phyloP scores from a whole-genome alignment of 2,329 filamentous ascomycete genomes.

The Scedosporium aurantiacum region DNA sequence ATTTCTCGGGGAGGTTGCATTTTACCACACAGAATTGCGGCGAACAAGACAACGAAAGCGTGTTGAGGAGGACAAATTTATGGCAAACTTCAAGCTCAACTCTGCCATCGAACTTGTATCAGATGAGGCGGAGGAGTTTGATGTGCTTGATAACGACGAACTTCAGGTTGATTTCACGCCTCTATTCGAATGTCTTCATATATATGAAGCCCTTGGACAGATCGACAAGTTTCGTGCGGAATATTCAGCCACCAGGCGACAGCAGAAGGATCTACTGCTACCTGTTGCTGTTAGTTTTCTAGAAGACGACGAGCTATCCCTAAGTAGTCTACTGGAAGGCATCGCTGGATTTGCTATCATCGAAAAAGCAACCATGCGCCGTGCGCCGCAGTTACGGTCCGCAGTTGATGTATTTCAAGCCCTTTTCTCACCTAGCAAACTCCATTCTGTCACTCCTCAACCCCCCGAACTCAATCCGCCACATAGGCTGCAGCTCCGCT shows the following conservation, averaged over 20 bases:
- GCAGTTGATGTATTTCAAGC: slow-evolving; percentile 57
- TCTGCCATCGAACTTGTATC: slow-evolving; percentile 92
- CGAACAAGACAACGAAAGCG: slow-evolving; percentile 74
- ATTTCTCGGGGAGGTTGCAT: slow-evolving; percentile 89
- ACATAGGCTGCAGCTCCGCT: neutral
- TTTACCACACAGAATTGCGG: slow-evolving; percentile 88
- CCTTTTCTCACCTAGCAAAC: neutral
- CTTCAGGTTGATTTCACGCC: slow-evolving; percentile 90
- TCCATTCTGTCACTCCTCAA: neutral
- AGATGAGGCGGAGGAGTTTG: slow-evolving; percentile 91
- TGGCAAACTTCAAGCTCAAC: slow-evolving; percentile 81
- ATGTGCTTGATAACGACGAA: slow-evolving; percentile 90
- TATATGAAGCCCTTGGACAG: slow-evolving; percentile 87
- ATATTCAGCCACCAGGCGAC: slow-evolving; percentile 81
- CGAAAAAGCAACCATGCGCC: slow-evolving; percentile 85
- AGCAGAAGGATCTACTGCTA: slow-evolving; percentile 84
- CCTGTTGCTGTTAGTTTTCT: slow-evolving; percentile 65
- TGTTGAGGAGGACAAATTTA: slow-evolving; percentile 61
- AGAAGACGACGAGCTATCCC: slow-evolving; percentile 70
- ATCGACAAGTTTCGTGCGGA: slow-evolving; percentile 83
- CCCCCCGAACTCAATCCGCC: neutral
- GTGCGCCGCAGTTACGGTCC: slow-evolving; percentile 71
- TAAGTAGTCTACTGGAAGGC: slow-evolving; percentile 86
- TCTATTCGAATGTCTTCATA: slow-evolving; percentile 88
- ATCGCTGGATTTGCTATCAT: slow-evolving; percentile 96